These are phyloP conservation scores for Apiotrichum siamense DNA, from an alignment of 1,284 basidiomycete genomes.

Conservation along the genomic window DNA sequence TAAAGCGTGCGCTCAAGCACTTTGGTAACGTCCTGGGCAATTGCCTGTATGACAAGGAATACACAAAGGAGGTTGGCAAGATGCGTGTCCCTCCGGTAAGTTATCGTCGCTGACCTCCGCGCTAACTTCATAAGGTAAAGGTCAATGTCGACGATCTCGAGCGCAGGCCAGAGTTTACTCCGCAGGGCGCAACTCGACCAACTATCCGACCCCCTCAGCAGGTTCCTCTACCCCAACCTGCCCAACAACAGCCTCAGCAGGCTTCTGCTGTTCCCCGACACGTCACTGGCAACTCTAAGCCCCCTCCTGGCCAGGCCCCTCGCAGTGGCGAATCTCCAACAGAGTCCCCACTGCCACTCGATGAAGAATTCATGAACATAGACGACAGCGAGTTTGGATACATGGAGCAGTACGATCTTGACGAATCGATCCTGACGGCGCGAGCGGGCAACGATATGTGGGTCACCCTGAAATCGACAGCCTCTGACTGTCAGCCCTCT, in stretches of 20 bases:
- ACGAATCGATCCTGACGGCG: conserved; percentile 8
- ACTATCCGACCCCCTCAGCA: conserved; percentile 17
- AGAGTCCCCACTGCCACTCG: conserved; percentile 25
- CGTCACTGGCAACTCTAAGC: conserved; percentile 10
- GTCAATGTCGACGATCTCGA: conserved; percentile 68
- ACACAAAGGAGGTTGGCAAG: conserved; percentile 75
- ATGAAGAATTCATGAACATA: conserved; percentile 15
- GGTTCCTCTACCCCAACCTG: too few species aligned
- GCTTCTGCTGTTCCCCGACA: conserved; percentile 23
- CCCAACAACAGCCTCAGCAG: too few species aligned
- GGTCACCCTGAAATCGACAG: neutral
- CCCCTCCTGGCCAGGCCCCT: neutral
- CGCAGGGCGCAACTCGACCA: conserved; percentile 10
- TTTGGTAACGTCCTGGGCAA: conserved; percentile 95
- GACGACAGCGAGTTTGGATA: conserved; percentile 27
- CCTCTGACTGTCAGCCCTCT: conserved; percentile 6
- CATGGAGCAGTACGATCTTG: conserved; percentile 27
- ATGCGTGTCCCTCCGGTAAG: conserved; percentile 66
- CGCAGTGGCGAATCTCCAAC: neutral
- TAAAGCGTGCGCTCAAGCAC: conserved; percentile 82
- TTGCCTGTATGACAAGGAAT: conserved; percentile 90
- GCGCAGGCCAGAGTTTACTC: conserved; percentile 67
- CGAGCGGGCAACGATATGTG: conserved; percentile 8
- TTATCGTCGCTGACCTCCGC: conserved; percentile 17
- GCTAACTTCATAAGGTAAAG: conserved; percentile 55